Percentiles rank a stretch among this genome's conserved stretches.
These are phyloP conservation scores for Candolleomyces eurysporus DNA, from an alignment of 768 basidiomycete species.

Conservation along the genomic window DNA sequence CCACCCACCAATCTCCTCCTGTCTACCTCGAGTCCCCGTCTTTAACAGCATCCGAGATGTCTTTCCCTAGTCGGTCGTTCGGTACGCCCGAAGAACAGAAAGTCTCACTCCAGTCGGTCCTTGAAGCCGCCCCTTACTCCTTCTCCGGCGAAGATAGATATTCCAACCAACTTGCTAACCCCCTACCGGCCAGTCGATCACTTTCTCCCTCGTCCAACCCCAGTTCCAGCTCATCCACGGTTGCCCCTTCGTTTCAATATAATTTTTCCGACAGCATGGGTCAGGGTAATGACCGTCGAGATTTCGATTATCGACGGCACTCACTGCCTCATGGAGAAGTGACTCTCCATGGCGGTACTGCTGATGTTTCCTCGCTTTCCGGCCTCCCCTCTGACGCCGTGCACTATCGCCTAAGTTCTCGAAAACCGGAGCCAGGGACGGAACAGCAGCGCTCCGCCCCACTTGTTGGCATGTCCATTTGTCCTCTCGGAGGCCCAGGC, in stretches of 20 bases:
- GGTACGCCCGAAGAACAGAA: conserved; percentile 24
- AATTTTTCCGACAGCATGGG: conserved; percentile 54
- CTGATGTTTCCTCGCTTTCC: conserved; percentile 58
- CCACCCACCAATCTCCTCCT: conserved; percentile 44
- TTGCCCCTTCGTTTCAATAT: conserved; percentile 69
- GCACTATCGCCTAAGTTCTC: conserved; percentile 56
- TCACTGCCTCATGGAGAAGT: conserved; percentile 57
- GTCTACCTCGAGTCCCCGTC: conserved; percentile 59
- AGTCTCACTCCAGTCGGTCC: conserved; percentile 18
- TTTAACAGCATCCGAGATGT: conserved; percentile 36
- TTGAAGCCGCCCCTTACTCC: conserved; percentile 24
- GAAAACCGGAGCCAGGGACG: conserved; percentile 46
- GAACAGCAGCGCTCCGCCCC: conserved; percentile 32
- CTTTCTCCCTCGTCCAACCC: conserved; percentile 68
- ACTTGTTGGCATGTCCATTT: conserved; percentile 23
- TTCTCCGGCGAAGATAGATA: conserved; percentile 16
- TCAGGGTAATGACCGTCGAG: conserved; percentile 49
- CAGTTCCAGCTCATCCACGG: conserved; percentile 59
- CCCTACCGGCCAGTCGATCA: conserved; percentile 54
- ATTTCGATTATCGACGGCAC: conserved; percentile 66
- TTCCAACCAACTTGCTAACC: background rate
- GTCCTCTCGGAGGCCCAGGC: conserved; percentile 51
- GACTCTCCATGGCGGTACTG: conserved; percentile 70
- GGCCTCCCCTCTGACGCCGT: conserved; percentile 48
- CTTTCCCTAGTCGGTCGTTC: conserved; percentile 26